phyloP scores from a whole-genome alignment of 2,329 filamentous ascomycete species.

The Beauveria caledonica region DNA sequence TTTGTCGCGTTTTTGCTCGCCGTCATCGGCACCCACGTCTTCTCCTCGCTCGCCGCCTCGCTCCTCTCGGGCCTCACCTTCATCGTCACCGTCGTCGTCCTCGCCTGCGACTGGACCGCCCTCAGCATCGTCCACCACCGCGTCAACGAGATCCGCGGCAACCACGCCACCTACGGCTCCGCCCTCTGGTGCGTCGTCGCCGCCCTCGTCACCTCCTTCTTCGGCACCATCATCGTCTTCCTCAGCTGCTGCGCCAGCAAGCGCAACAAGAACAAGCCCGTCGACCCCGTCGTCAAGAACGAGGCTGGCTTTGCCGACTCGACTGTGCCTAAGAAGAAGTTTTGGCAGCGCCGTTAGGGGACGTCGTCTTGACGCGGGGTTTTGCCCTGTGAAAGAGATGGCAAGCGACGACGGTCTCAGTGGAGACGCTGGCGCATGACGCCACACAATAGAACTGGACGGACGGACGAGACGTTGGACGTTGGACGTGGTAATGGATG shows the following conservation, averaged over 20 bases:
- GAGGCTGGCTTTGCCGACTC: conserved; percentile 20
- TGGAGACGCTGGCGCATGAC: neutral
- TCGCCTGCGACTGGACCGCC: conserved; percentile 49
- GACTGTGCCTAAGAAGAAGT: conserved; percentile 3
- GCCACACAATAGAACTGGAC: neutral
- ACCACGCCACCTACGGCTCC: conserved; percentile 40
- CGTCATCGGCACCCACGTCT: conserved; percentile 34
- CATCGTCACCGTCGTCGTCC: conserved; percentile 37
- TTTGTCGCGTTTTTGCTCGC: conserved; percentile 46
- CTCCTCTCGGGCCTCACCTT: conserved; percentile 42
- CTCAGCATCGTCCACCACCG: conserved; percentile 46
- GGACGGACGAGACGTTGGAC: neutral
- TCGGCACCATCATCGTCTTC: conserved; percentile 50
- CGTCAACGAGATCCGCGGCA: conserved; percentile 37
- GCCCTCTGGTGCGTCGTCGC: conserved; percentile 54
- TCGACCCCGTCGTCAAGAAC: conserved; percentile 16
- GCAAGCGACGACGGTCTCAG: neutral
- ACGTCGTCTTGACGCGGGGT: neutral
- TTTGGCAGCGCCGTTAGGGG: conserved; percentile 11
- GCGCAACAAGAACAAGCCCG: conserved; percentile 24
- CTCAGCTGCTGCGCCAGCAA: conserved; percentile 52
- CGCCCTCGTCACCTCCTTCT: conserved; percentile 44
- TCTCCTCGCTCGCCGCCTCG: conserved; percentile 43
- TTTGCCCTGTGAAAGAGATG: neutral
- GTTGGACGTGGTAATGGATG: neutral